Evolutionary conservation across 495 filamentous ascomycete species (phyloP).

Genomic region (Neurospora pannonica): DNA sequence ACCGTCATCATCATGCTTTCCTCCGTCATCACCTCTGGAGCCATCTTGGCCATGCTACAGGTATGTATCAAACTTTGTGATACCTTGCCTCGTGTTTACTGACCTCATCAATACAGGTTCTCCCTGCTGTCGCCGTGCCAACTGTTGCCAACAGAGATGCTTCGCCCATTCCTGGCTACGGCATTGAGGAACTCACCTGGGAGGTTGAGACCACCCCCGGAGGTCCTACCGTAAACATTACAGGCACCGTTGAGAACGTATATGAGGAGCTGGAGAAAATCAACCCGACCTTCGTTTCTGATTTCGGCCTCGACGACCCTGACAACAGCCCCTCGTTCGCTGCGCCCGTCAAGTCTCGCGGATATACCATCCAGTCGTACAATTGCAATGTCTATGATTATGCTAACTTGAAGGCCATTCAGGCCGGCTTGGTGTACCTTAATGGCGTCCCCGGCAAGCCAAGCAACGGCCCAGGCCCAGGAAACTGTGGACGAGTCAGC

Average conservation of each 20-base stretch:
- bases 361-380: too few species aligned
- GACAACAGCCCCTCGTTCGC: not conserved
- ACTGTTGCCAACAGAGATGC: not conserved
- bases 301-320: not conserved
- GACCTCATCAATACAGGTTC: not conserved
- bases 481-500: constrained; percentile 15
- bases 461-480: constrained; percentile 12
- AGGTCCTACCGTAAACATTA: not conserved
- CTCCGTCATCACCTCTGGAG: not conserved
- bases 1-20: not conserved
- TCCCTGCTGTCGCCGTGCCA: not conserved
- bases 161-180: constrained; percentile 6
- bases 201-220: constrained; percentile 4
- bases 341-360: not conserved
- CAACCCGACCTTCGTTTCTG: constrained; percentile 6
- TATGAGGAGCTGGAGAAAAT: constrained; percentile 1
- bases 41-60: not conserved
- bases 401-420: not conserved
- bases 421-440: constrained; percentile 7
- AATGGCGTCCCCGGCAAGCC: constrained; percentile 1
- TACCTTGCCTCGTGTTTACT: not conserved
- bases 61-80: not conserved
- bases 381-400: too few species aligned
- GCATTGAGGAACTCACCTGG: constrained; percentile 4
- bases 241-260: constrained; percentile 9